These are phyloP conservation scores for Cyanodermella asteris DNA, from an alignment of 2,329 filamentous ascomycete genomes.

Conservation along the genomic window DNA sequence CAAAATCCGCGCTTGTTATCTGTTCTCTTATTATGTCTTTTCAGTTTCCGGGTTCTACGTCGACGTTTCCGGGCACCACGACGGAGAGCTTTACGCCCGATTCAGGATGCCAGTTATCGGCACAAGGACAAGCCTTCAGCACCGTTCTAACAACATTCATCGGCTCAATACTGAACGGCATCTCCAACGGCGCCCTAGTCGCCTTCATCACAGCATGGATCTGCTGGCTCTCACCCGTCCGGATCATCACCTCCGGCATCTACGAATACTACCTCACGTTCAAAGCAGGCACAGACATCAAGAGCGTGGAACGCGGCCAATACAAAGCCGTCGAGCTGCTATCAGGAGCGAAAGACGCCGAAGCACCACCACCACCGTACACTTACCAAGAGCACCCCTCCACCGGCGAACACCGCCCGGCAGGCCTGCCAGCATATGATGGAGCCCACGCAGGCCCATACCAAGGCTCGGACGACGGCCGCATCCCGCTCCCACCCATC, in stretches of 20 bases:
- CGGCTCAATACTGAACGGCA: slow-evolving; percentile 4
- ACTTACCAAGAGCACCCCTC: neutral
- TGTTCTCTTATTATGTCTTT: too few species aligned
- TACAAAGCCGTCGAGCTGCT: slow-evolving; percentile 1
- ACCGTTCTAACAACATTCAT: slow-evolving; percentile 4
- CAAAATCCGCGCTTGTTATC: too few species aligned
- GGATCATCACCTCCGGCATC: slow-evolving; percentile 1
- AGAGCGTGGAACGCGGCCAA: neutral
- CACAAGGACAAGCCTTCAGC: slow-evolving; percentile 4
- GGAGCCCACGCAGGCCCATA: too few species aligned
- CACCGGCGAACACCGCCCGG: neutral
- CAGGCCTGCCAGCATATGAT: too few species aligned
- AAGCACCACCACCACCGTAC: neutral
- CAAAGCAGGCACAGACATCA: slow-evolving; percentile 1
- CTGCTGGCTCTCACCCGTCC: slow-evolving; percentile 3
- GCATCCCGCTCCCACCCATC: too few species aligned
- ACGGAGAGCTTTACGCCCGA: too few species aligned
- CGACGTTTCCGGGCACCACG: too few species aligned
- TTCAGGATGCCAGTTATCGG: slow-evolving; percentile 2
- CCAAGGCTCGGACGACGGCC: too few species aligned
- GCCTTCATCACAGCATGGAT: slow-evolving; percentile 5
- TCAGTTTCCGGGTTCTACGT: too few species aligned
- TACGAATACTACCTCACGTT: slow-evolving; percentile 1
- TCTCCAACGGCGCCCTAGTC: slow-evolving; percentile 2
- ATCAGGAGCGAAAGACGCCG: neutral